Base-by-base conservation (phyloP, 768 basidiomycete genomes). In the Tricholoma terreum region DNA sequence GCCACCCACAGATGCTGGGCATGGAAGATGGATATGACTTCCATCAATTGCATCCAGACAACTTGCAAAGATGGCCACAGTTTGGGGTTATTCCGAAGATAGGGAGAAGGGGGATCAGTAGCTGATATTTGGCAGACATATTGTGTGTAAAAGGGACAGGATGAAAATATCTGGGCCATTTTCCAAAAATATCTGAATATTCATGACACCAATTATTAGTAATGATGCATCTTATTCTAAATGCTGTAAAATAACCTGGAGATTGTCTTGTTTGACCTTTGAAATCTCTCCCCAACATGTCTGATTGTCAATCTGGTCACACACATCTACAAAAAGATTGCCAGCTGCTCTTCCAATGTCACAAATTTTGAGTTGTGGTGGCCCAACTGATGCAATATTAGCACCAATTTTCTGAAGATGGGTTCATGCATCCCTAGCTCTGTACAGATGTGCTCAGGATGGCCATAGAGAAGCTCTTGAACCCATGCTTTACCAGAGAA, bases 111-210 rank as follows among this genome's bases (percentile, higher is more conserved):
- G n/a, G n/a, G n/a, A n/a, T n/a, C n/a, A n/a, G n/a, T n/a, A n/a
- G n/a, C n/a, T n/a, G n/a, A n/a, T n/a, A n/a, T n/a, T 24, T 61
- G 57, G 1, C 46, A 15, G 14, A 64, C 60, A 59, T 61, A 62
- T 2, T 38, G 30, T 1, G 52, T 53, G 40, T 63, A 66, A 40
- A 66, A 66, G 9, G 58, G 50, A 34, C 40, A 31, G 22, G 60
- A 59, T 17, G 55, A 54, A 14, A 64, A 12, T 15, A 34, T 34
- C 11, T 10, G 1, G 12, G 61, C 17, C 11, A 58, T 24, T 11
- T 4, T 14, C 6, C 9, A n/a, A 30, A 58, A 61, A 54, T 54
- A 58, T 15, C 59, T 63, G 45, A 12, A 31, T n/a, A n/a, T n/a
- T n/a, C n/a, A n/a, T n/a, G n/a, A 43, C 12, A 14, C 6, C 17